These are phyloP conservation scores for Lepraria neglecta DNA, from an alignment of 495 filamentous ascomycete genomes.

Conservation along the genomic window DNA sequence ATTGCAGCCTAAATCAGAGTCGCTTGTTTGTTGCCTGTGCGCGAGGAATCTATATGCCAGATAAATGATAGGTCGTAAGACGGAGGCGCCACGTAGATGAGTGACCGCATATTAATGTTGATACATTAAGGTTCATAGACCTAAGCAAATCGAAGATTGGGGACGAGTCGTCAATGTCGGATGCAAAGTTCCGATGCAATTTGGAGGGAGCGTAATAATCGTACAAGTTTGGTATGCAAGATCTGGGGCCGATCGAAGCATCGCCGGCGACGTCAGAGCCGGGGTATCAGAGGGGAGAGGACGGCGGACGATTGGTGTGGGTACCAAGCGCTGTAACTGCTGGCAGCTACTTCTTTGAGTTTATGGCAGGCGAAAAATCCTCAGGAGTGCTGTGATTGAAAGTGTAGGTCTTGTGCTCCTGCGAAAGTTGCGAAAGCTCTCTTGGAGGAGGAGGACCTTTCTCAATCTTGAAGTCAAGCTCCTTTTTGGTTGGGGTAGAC, in stretches of 20 bases:
- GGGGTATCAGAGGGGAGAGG: not conserved
- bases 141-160: not conserved
- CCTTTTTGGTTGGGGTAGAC: conserved; percentile 6
- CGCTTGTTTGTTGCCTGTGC: conserved; percentile 5
- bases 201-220: conserved; percentile 6
- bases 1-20: not conserved
- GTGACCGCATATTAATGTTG: not conserved
- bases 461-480: conserved; percentile 21
- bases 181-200: not conserved
- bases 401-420: conserved; percentile 15
- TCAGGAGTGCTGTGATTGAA: conserved; percentile 17
- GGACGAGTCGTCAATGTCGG: not conserved
- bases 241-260: not conserved
- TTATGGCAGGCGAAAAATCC: conserved; percentile 12
- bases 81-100: not conserved
- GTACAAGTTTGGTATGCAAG: not conserved
- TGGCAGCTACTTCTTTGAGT: conserved; percentile 13
- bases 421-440: conserved; percentile 13
- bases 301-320: not conserved
- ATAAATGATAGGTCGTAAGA: not conserved
- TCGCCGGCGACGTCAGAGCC: not conserved
- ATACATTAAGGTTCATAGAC: conserved; percentile 8
- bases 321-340: not conserved
- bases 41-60: conserved; percentile 2
- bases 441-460: conserved; percentile 16